Evolutionary conservation across 1,284 basidiomycete species (phyloP), one percentile per base, ranked within the genome.

Genomic region (Ganoderma lingzhi): DNA sequence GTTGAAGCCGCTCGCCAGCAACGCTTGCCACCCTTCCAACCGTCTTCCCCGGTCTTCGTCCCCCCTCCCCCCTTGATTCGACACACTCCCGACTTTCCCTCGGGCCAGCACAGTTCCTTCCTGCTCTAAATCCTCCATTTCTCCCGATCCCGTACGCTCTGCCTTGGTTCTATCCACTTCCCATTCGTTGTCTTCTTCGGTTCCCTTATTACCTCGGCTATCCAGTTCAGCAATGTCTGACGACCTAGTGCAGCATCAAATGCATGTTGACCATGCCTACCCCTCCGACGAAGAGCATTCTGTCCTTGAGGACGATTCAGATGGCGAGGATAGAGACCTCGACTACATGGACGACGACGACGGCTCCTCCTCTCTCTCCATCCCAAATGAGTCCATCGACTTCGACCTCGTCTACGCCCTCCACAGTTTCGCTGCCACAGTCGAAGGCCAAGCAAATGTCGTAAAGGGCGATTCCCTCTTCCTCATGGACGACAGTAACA

Each of bases 381-480:
- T 96, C 70, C 95, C 95, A 3, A 94, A 95, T 79, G 94, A 96
- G 78, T 93, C 92, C 70, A 96, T 96, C 77, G 93, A 96, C 85
- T 96, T 96, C 77, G 93, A 94, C 80, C 86, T 96, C 72, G 94
- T 96, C 30, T 96, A 96, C 75, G 94, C 94, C 14, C 83, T 96
- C 28, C 96, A 97, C 78, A 97, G 94, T 74, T 98, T 98, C 80
- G 91, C 96, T 14, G 96, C 96, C 0, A 98, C 96, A 0, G 96
- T 98, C 32, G 96, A 98, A 77, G 96, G 96, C 28, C 96, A 98
- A 81, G 96, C 96, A 2, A 97, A 95, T 72, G 96, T 98, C 71
- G 95, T 97, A 81, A 97, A 97, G 81, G 96, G 96, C 48, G 96
- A 98, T 84, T 95, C 93, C 71, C 87, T 98, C 45, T 92, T 96